A percentile compares a stretch with the other conserved stretches of the same genome.
phyloP scores from a whole-genome alignment of 768 basidiomycete genomes.

The Mycena chlorophos region DNA sequence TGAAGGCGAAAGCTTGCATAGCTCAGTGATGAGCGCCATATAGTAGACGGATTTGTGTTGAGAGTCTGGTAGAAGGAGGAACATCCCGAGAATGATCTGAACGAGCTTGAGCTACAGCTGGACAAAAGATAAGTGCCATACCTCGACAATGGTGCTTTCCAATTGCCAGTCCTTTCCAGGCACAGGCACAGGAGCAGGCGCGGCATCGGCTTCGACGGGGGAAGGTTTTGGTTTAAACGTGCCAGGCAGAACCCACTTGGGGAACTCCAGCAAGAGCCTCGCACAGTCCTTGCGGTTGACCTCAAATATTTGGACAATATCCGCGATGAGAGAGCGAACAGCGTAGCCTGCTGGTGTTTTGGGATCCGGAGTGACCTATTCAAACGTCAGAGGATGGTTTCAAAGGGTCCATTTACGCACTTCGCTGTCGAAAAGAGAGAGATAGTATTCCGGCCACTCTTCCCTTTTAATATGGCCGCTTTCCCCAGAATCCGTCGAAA shows the following conservation, averaged over 20 bases:
- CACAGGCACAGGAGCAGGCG: conserved; percentile 48
- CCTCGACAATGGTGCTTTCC: conserved; percentile 88
- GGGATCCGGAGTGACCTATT: conserved; percentile 75
- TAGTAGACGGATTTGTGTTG: conserved; percentile 83
- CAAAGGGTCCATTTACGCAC: conserved; percentile 14
- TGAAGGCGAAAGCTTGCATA: conserved; percentile 90
- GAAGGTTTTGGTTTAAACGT: conserved; percentile 76
- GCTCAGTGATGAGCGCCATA: conserved; percentile 83
- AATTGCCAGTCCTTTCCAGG: conserved; percentile 79
- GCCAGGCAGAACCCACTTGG: conserved; percentile 77
- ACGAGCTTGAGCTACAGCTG: neutral
- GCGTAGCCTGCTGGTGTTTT: conserved; percentile 76
- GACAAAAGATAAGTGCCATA: conserved; percentile 30
- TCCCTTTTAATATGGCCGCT: conserved; percentile 76
- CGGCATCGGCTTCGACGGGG: conserved; percentile 47
- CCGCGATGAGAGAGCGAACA: conserved; percentile 70
- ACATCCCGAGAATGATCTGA: conserved; percentile 71
- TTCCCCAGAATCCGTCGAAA: conserved; percentile 68
- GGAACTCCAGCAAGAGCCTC: conserved; percentile 78
- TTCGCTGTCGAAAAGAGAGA: conserved; percentile 66
- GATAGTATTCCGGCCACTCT: conserved; percentile 76
- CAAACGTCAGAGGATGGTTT: conserved; percentile 3
- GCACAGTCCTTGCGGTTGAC: conserved; percentile 96
- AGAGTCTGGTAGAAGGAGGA: conserved; percentile 77
- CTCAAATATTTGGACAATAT: conserved; percentile 87